Evolutionary conservation across 805 yeast species (phyloP).

Genomic region (Helenozyma rhizophorensis): DNA sequence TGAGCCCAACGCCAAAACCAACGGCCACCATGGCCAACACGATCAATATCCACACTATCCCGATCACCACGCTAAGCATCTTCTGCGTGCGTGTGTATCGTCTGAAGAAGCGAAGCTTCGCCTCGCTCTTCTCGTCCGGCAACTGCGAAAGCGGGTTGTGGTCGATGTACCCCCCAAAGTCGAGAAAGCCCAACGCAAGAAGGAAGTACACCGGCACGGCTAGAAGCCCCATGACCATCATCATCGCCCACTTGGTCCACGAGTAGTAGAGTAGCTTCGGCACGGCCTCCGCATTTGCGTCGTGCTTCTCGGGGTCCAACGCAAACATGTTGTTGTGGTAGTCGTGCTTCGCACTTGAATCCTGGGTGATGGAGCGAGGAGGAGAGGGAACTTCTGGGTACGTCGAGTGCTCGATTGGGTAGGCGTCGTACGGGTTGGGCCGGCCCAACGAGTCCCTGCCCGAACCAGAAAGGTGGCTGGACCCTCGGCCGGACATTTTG

Average conservation of each 20-base stretch:
- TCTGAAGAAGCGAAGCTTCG: slow-evolving; percentile 7
- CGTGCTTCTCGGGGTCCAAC: neutral
- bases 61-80: slow-evolving; percentile 24
- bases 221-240: slow-evolving; percentile 31
- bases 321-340: slow-evolving; percentile 5
- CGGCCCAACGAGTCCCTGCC: neutral
- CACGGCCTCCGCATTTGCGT: neutral
- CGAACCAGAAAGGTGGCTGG: neutral
- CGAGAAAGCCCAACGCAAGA: slow-evolving; percentile 32
- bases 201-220: slow-evolving; percentile 38
- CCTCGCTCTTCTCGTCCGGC: slow-evolving; percentile 2
- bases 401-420: neutral
- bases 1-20: slow-evolving; percentile 32
- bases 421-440: neutral
- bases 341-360: slow-evolving; percentile 6
- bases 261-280: slow-evolving; percentile 2
- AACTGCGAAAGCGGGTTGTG: slow-evolving; percentile 10
- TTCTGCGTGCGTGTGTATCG: slow-evolving; percentile 24
- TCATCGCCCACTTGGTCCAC: slow-evolving; percentile 18
- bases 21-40: slow-evolving; percentile 38
- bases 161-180: slow-evolving; percentile 17
- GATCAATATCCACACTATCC: slow-evolving; percentile 29
- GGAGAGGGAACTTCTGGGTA: slow-evolving; percentile 2
- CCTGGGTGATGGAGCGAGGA: slow-evolving; percentile 11
- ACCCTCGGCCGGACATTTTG: too few relatives aligned